Conservation (phyloP, 176 grass and related monocot genomes). For the Secale cereale region DNA sequence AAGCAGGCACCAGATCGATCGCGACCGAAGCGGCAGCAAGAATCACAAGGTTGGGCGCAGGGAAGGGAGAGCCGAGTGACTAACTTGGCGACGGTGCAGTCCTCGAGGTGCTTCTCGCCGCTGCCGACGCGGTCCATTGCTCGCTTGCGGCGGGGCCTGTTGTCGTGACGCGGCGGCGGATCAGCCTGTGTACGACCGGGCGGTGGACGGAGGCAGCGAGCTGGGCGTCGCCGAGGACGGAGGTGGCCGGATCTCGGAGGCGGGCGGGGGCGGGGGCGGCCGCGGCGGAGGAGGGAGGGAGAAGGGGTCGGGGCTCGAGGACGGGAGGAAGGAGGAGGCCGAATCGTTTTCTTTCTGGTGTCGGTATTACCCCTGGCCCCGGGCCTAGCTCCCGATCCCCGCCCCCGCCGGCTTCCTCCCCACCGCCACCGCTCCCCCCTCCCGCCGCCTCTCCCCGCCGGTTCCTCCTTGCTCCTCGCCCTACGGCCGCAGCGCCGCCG, state of each 20-base stretch:
- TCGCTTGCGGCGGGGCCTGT: not conserved
- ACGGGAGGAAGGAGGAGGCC: not conserved
- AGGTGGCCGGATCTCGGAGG: not conserved
- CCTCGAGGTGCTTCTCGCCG: constrained; percentile 90
- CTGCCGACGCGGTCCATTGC: constrained; percentile 50
- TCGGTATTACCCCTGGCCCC: not conserved
- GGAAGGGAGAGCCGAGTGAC: constrained; percentile 5
- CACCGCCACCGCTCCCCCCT: not conserved
- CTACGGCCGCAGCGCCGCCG: not conserved
- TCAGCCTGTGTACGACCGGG: not conserved
- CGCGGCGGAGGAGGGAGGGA: too few relatives aligned
- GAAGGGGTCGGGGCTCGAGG: not conserved
- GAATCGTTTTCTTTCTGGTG: not conserved
- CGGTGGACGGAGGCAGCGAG: not conserved
- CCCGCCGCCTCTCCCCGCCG: not conserved
- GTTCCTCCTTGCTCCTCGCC: not conserved
- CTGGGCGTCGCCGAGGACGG: not conserved
- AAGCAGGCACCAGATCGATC: not conserved
- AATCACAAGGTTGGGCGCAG: not conserved
- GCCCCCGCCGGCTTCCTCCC: not conserved
- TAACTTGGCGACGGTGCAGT: constrained; percentile 90
- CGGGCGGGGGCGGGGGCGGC: too few relatives aligned
- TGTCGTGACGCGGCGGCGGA: not conserved
- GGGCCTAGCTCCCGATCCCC: not conserved
- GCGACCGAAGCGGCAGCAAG: not conserved